Base-by-base conservation (phyloP, 23 red algal species). In the Gracilaria domingensis region DNA sequence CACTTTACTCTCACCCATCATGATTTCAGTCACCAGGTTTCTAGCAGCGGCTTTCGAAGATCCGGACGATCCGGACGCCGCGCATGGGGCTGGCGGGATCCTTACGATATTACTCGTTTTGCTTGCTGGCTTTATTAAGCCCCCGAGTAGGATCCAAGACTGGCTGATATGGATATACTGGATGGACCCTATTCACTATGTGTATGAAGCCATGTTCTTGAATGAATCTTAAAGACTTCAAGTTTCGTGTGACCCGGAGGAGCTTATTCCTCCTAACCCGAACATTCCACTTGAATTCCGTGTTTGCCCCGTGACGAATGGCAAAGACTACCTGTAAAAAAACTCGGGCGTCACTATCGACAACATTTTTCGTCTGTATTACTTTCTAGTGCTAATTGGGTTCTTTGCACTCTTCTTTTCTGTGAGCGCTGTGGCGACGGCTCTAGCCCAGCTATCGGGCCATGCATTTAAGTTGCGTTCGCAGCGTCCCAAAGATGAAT, bases 111-210 rank as follows among this genome's bases (percentile, higher is more conserved):
- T 95, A 11, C 56, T 94, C 40, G 88, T 98, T 12, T 75, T 98
- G 18, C 84, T 93, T 40, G 49, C 56, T 35, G 96, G 96, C 7
- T 98, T 91, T 54, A 84, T 98, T 77, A 90, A 85, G 61, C 55
- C 82, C 21, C 85, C 85, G 16, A 38, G 34, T 30, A 28, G 32
- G 32, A 93, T 98, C 26, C 86, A 91, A 35, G 80, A 50, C 38
- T 98, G 80, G 54, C 81, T 93, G 54, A 79, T 90, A 23, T 98
- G 96, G 96, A 60, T 98, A n/a, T 95, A 96, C 87, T 98, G 96
- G 96, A 87, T 91, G 4, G 78, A 83, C 61, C 93, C 93, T 14
- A 39, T 98, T 4, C 93, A 98, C 40, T 98, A 96, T 69, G 91
- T 73, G 36, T 95, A 83, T 36, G 90, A 91, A 37, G 93, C 83